These are phyloP conservation scores for Boletus rex-veris DNA, from an alignment of 768 basidiomycete genomes.

Conservation along the genomic window DNA sequence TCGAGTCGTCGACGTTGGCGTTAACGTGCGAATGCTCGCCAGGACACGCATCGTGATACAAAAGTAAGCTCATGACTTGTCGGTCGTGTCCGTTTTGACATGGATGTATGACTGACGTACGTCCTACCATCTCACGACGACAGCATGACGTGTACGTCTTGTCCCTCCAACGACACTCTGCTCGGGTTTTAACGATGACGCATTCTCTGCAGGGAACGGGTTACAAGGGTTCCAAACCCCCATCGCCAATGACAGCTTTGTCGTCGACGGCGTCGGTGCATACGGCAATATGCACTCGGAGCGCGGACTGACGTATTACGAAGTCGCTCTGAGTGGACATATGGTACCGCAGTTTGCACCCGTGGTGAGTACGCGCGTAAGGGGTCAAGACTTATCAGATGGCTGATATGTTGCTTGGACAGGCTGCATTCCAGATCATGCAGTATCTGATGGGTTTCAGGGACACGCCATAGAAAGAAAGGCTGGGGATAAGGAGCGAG, in stretches of 20 bases:
- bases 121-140: neutral
- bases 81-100: too few relatives aligned
- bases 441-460: conserved; percentile 65
- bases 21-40: too few relatives aligned
- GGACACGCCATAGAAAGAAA: conserved; percentile 32
- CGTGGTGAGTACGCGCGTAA: conserved; percentile 30
- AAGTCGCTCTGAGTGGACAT: conserved; percentile 67
- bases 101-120: too few relatives aligned
- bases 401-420: neutral
- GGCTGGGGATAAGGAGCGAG: too few relatives aligned
- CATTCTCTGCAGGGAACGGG: conserved; percentile 42
- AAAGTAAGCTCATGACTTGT: conserved; percentile 41
- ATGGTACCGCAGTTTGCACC: conserved; percentile 75
- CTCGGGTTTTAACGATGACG: too few relatives aligned
- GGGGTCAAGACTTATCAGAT: too few relatives aligned
- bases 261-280: conserved; percentile 68
- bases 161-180: too few relatives aligned
- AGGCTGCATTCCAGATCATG: conserved; percentile 72
- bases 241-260: conserved; percentile 60
- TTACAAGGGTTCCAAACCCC: conserved; percentile 72
- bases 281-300: conserved; percentile 64
- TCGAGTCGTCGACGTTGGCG: too few relatives aligned
- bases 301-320: conserved; percentile 63
- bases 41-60: conserved; percentile 62
- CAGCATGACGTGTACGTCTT: conserved; percentile 41